These are phyloP conservation scores for Vaccinium myrtillus DNA, from an alignment of 148 eudicot species.

Conservation along the genomic window DNA sequence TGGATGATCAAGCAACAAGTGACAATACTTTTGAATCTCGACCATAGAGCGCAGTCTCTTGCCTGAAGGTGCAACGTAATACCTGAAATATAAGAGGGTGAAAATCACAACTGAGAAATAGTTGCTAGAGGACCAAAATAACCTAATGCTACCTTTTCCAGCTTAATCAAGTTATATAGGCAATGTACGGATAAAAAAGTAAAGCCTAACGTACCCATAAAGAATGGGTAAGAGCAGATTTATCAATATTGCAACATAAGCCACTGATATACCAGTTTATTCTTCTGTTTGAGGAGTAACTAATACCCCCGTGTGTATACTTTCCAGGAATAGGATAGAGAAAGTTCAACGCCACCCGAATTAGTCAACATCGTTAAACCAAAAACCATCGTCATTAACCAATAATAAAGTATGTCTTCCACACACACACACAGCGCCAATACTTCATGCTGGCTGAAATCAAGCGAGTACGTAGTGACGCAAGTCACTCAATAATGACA, in stretches of 20 bases:
- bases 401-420: neutral
- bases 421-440: neutral
- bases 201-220: neutral
- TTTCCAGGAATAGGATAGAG: neutral
- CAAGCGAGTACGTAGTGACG: neutral
- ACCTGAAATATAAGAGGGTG: conserved; percentile 46
- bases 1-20: neutral
- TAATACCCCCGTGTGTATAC: neutral
- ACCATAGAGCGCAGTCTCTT: conserved; percentile 85
- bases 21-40: conserved; percentile 72
- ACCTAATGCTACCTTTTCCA: neutral
- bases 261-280: neutral
- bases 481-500: neutral
- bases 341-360: neutral
- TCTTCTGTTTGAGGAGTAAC: neutral
- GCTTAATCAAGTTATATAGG: conserved; percentile 2
- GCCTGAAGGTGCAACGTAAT: conserved; percentile 81
- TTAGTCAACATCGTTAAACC: neutral
- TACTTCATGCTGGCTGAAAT: neutral
- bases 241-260: neutral
- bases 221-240: neutral
- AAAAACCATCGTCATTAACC: neutral
- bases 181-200: neutral
- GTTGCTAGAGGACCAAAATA: conserved; percentile 6
- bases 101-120: neutral